Conservation (phyloP, 2,329 filamentous ascomycete genomes). For the Fusarium fujikuroi region DNA sequence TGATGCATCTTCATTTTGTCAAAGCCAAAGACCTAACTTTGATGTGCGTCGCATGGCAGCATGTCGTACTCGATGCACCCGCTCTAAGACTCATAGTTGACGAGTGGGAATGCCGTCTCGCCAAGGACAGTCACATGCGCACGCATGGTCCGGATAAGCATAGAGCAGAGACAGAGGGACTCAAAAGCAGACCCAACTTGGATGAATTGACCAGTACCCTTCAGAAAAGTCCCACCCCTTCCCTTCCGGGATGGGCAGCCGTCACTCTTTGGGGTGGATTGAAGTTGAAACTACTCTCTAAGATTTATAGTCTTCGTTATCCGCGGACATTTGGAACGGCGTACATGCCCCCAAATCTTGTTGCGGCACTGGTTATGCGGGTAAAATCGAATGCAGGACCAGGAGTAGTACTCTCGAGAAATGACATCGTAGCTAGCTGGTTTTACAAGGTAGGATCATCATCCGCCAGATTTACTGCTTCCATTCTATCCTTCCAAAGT, state of each 20-base stretch:
- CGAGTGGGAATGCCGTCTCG: neutral
- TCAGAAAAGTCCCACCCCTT: rapidly evolving
- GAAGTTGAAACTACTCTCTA: neutral
- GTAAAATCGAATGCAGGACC: neutral
- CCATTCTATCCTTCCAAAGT: rapidly evolving
- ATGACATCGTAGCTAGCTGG: neutral
- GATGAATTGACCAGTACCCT: neutral
- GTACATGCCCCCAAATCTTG: neutral
- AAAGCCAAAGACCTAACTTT: neutral
- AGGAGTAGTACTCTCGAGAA: neutral
- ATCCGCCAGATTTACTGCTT: too few relatives aligned
- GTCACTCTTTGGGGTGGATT: neutral
- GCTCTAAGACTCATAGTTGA: neutral
- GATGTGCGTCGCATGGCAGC: neutral
- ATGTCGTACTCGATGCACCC: neutral
- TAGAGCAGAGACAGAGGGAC: rapidly evolving
- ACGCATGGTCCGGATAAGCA: rapidly evolving
- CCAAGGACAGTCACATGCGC: rapidly evolving
- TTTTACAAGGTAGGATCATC: neutral
- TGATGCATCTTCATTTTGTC: neutral
- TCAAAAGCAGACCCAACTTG: neutral
- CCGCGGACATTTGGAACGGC: neutral
- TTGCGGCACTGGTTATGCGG: neutral
- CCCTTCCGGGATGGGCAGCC: neutral
- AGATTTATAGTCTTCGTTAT: neutral